Evolutionary conservation across 164 flowering plant genomes (phyloP), one percentile per base, ranked within the genome.

Genomic region (Hamamelis virginiana): DNA sequence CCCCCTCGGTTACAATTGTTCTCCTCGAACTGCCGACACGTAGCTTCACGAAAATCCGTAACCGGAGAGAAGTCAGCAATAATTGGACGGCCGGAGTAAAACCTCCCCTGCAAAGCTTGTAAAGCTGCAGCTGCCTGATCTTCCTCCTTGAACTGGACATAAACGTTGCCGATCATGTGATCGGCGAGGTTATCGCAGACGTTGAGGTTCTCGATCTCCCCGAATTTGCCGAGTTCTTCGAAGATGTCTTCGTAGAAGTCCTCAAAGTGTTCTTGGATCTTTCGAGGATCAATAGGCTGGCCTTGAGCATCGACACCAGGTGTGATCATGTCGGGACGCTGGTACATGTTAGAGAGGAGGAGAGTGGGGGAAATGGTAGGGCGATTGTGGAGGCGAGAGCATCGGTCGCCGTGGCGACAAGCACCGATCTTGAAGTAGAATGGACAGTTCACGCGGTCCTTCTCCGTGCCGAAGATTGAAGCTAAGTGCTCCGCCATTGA

Each of bases 141-240:
- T 72, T 91, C 94, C 85, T 91, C 97, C 71, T 76, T 87, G 80
- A 91, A 91, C 78, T 87, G 94, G n/a, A 81, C 90, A 48, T 87
- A 91, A 5, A 91, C 97, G 69, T 91, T 91, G 1, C 96, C 96
- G n/a, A 88, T 80, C 96, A 90, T 87, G 76, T 88, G 96, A 73
- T 88, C 92, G 1, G 92, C 91, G 15, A 90, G 78, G 51, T 90
- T 90, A 66, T 90, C 96, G 56, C 96, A 90, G 25, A 90, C 76
- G 60, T 88, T 88, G 55, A 91, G 86, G 72, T 80, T 83, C 80
- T 89, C 88, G 52, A 91, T 80, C 72, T 91, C 97, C 9, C 97
- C 97, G 59, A 80, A 89, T 79, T 89, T 91, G 81, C 70, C 26
- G 18, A 91, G 89, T 67, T 91, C 97, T 70, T 86, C 89, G 62